Percentiles rank a stretch among this genome's conserved stretches.
Evolutionary conservation across 108 stramenopile species (phyloP).

Genomic region (Skeletonema costatum): DNA sequence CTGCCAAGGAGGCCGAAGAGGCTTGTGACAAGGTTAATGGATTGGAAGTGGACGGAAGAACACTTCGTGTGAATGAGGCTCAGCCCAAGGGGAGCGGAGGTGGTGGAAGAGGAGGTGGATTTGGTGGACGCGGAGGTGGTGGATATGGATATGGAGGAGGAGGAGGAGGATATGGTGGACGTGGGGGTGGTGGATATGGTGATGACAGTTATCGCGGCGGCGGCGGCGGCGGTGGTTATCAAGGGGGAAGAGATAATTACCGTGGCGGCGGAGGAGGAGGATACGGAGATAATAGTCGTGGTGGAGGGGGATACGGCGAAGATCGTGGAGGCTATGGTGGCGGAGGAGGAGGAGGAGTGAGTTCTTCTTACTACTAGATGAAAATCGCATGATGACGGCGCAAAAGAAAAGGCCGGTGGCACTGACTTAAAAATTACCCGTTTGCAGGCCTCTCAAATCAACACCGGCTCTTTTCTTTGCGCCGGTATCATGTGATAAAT

Average conservation of each 20-base stretch:
- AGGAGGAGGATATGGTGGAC: constrained; percentile 2
- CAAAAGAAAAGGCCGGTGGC: no score
- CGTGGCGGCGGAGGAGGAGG: constrained; percentile 3
- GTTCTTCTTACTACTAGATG: no score
- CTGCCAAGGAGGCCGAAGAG: constrained; percentile 52
- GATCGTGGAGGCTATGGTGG: constrained; percentile 56
- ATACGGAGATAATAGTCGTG: constrained; percentile 14
- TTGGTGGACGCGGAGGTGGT: constrained; percentile 9
- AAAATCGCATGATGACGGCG: no score
- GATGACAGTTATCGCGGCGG: neutral
- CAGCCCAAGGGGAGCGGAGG: constrained; percentile 74
- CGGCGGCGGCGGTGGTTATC: neutral
- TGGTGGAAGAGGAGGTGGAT: constrained; percentile 19
- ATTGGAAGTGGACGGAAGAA: constrained; percentile 57
- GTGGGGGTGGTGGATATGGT: constrained; percentile 4
- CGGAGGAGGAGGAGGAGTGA: constrained; percentile 23
- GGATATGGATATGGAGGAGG: constrained; percentile 16
- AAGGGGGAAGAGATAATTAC: neutral
- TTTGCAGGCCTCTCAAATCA: no score
- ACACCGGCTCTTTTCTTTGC: no score
- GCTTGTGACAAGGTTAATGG: constrained; percentile 51
- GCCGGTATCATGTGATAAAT: neutral
- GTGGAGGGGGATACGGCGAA: constrained; percentile 16
- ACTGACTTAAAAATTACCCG: no score
- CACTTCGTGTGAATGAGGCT: constrained; percentile 72